A percentile compares a stretch with the other conserved stretches of the same genome.
Evolutionary conservation across 1,139 yeast species (phyloP).

Genomic region (Hyphopichia wangnamkhiaoensis): DNA sequence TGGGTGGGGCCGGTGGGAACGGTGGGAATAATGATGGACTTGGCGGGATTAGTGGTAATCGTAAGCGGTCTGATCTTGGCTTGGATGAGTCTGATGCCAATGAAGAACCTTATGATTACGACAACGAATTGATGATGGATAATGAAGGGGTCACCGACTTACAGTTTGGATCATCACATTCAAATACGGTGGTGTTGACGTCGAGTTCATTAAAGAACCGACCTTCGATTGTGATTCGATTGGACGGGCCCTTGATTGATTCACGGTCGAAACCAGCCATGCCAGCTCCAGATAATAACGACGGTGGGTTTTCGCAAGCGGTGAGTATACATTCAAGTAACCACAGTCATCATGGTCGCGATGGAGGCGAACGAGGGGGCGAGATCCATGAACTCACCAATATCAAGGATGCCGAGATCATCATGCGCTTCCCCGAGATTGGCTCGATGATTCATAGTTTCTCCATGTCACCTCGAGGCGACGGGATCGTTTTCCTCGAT

Average conservation of each 20-base stretch:
- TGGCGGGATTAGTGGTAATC: neutral
- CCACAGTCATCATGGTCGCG: neutral
- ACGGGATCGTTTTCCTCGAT: conserved; percentile 78
- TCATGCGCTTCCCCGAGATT: conserved; percentile 67
- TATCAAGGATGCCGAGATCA: conserved; percentile 33
- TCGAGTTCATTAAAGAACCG: conserved; percentile 39
- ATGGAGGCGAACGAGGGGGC: neutral
- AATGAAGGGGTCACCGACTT: conserved; percentile 88
- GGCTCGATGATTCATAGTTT: conserved; percentile 76
- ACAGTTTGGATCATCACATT: conserved; percentile 48
- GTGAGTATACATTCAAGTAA: conserved; percentile 10
- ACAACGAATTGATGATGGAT: conserved; percentile 52
- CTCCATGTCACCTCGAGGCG: conserved; percentile 82
- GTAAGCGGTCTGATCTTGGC: neutral
- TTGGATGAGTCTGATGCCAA: conserved; percentile 19
- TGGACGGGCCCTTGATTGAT: conserved; percentile 40
- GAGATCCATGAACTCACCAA: conserved; percentile 17
- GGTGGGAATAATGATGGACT: conserved; percentile 15
- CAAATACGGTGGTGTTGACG: conserved; percentile 39
- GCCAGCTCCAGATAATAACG: neutral
- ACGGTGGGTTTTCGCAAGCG: conserved; percentile 8
- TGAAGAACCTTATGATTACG: conserved; percentile 21
- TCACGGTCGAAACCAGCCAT: conserved; percentile 10
- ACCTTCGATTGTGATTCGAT: conserved; percentile 37
- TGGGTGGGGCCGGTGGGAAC: neutral